Percentiles rank a stretch among this genome's conserved stretches.
These are phyloP conservation scores for Nicotiana benthamiana DNA, from an alignment of 257 asterid genomes.

Conservation along the genomic window DNA sequence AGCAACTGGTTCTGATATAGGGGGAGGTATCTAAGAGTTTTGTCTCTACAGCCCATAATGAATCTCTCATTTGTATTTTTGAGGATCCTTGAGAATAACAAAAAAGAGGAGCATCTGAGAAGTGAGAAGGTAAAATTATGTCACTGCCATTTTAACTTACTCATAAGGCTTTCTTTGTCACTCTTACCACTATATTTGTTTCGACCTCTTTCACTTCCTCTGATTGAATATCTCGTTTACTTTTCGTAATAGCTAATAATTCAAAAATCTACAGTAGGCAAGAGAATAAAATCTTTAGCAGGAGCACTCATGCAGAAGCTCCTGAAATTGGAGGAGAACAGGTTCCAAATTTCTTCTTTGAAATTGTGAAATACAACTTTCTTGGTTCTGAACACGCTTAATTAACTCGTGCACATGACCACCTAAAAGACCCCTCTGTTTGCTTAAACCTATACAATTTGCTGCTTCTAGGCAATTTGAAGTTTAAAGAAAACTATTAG, in stretches of 20 bases:
- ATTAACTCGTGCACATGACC: neutral
- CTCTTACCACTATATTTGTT: neutral
- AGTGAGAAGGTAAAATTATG: neutral
- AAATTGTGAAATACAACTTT: neutral
- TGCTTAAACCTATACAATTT: neutral
- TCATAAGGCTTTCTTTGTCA: neutral
- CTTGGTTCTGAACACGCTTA: neutral
- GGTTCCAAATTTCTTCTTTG: neutral
- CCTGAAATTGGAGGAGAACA: neutral
- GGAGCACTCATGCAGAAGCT: neutral
- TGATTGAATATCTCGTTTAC: neutral
- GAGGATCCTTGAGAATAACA: constrained; percentile 1
- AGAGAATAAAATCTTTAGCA: neutral
- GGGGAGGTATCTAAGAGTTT: neutral
- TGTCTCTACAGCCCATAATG: neutral
- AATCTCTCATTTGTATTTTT: neutral
- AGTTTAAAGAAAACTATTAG: neutral
- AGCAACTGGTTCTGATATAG: neutral
- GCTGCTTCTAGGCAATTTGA: neutral
- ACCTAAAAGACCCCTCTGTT: neutral
- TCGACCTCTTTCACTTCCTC: neutral
- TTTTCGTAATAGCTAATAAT: neutral
- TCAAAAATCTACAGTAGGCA: neutral
- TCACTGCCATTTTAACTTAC: neutral
- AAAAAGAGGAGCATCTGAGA: neutral